Evolutionary conservation across 495 filamentous ascomycete species (phyloP).

Genomic region (Aspergillus leporis): DNA sequence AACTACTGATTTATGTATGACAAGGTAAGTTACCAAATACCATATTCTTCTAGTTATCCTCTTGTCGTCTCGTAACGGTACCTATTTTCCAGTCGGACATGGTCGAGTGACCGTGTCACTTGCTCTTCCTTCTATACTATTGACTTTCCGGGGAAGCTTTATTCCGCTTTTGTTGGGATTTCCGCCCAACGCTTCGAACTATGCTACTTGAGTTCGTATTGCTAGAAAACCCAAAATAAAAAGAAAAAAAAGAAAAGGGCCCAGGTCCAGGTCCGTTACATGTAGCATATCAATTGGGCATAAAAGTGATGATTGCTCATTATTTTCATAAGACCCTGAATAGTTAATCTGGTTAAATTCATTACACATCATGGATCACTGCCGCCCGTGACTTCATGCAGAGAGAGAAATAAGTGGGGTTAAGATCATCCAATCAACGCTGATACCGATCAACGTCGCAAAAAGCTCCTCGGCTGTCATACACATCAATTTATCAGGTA

Average conservation of each 20-base stretch:
- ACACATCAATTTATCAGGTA: not conserved
- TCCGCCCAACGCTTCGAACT: slow-evolving; percentile 16
- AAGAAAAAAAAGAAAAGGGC: too few species aligned
- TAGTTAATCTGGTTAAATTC: not conserved
- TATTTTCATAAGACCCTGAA: too few species aligned
- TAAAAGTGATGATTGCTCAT: too few species aligned
- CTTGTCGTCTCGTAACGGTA: not conserved
- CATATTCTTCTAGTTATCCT: not conserved
- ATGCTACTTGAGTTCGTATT: too few species aligned
- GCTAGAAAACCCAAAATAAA: too few species aligned
- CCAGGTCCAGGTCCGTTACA: too few species aligned
- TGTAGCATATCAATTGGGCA: too few species aligned
- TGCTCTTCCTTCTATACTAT: not conserved
- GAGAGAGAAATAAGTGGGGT: not conserved
- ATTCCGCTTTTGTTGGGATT: slow-evolving; percentile 25
- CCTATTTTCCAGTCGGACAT: too few species aligned
- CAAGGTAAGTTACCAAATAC: not conserved
- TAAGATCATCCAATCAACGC: not conserved
- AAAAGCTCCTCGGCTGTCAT: slow-evolving; percentile 2
- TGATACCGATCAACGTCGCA: not conserved
- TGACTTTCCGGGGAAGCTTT: slow-evolving; percentile 8
- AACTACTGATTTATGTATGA: not conserved
- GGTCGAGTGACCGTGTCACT: not conserved
- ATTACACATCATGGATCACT: not conserved
- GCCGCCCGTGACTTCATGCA: not conserved